A percentile compares a stretch with the other conserved stretches of the same genome.
Conservation (phyloP, 2,329 filamentous ascomycete genomes). For the Hawksworthiomyces lignivorus region DNA sequence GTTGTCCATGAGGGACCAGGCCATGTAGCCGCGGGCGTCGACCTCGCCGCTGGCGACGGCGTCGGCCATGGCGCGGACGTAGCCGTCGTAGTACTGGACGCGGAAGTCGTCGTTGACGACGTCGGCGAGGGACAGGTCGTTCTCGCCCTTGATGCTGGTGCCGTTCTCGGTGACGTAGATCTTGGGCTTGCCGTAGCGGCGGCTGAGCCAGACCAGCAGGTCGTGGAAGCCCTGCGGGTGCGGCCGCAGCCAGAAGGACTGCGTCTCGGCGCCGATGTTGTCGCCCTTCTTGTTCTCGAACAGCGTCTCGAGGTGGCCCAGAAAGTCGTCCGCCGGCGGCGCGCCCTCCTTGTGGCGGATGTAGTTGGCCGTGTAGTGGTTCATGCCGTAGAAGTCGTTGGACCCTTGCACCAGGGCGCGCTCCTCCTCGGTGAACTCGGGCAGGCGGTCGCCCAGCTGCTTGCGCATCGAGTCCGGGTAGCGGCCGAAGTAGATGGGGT, state of each 20-base stretch:
- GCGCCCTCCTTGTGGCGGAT: slow-evolving; percentile 62
- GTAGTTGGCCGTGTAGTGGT: slow-evolving; percentile 87
- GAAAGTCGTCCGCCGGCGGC: slow-evolving; percentile 57
- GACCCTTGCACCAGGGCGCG: slow-evolving; percentile 68
- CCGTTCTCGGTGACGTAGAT: slow-evolving; percentile 90
- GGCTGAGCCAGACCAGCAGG: slow-evolving; percentile 67
- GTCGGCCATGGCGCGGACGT: slow-evolving; percentile 68
- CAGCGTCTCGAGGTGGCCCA: slow-evolving; percentile 67
- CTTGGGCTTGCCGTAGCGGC: slow-evolving; percentile 65
- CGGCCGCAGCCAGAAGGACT: slow-evolving; percentile 74
- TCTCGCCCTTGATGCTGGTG: slow-evolving; percentile 76
- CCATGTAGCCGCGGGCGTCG: slow-evolving; percentile 72
- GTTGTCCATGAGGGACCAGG: slow-evolving; percentile 85
- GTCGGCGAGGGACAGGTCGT: slow-evolving; percentile 60
- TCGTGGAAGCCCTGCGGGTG: slow-evolving; percentile 70
- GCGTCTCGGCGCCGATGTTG: slow-evolving; percentile 72
- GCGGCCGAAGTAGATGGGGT: slow-evolving; percentile 76
- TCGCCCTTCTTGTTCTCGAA: slow-evolving; percentile 65
- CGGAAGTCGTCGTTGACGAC: slow-evolving; percentile 78
- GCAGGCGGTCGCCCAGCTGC: slow-evolving; percentile 72
- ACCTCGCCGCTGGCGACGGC: slow-evolving; percentile 66
- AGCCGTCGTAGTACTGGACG: slow-evolving; percentile 68
- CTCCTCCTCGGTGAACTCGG: slow-evolving; percentile 66
- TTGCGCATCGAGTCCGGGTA: slow-evolving; percentile 78
- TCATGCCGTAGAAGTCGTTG: slow-evolving; percentile 93